Conservation (phyloP, 139 green algal species). For the Chlamydomonas urium region DNA sequence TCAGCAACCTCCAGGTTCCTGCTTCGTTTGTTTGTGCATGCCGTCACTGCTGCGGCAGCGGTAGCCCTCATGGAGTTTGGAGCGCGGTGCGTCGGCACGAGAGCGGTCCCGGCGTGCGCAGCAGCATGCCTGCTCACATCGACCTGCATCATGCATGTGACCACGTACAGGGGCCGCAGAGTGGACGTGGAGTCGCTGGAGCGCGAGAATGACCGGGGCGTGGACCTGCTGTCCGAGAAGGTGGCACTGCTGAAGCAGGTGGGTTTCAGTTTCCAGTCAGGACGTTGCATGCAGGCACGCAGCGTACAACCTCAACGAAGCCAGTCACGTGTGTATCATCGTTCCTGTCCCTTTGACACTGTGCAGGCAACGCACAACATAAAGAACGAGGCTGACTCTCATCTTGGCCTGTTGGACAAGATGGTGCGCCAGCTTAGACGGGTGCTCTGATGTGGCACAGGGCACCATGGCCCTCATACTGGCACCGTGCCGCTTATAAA, state of each 20-base stretch:
- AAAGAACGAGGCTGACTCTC: slow-evolving; percentile 51
- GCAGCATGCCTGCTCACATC: too few relatives aligned
- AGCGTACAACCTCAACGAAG: background rate
- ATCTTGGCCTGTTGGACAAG: slow-evolving; percentile 59
- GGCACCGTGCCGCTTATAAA: background rate
- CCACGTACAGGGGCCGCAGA: slow-evolving; percentile 23
- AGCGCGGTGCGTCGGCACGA: too few relatives aligned
- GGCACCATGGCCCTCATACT: background rate
- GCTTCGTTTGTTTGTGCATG: too few relatives aligned
- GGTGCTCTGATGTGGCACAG: background rate
- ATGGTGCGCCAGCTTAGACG: slow-evolving; percentile 44
- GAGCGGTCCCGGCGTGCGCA: too few relatives aligned
- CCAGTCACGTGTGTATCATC: background rate
- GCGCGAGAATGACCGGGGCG: slow-evolving; percentile 58
- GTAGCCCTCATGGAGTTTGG: too few relatives aligned
- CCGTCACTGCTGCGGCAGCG: too few relatives aligned
- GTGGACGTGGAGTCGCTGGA: slow-evolving; percentile 71
- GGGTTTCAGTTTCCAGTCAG: background rate
- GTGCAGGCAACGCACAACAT: slow-evolving; percentile 62
- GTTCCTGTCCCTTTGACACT: background rate
- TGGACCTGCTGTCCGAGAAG: slow-evolving; percentile 59
- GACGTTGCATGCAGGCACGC: background rate
- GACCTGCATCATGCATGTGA: too few relatives aligned
- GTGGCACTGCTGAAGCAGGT: slow-evolving; percentile 57
- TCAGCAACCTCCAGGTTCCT: too few relatives aligned